phyloP scores from a whole-genome alignment of 495 filamentous ascomycete species.

The Lichenothelia convexa region DNA sequence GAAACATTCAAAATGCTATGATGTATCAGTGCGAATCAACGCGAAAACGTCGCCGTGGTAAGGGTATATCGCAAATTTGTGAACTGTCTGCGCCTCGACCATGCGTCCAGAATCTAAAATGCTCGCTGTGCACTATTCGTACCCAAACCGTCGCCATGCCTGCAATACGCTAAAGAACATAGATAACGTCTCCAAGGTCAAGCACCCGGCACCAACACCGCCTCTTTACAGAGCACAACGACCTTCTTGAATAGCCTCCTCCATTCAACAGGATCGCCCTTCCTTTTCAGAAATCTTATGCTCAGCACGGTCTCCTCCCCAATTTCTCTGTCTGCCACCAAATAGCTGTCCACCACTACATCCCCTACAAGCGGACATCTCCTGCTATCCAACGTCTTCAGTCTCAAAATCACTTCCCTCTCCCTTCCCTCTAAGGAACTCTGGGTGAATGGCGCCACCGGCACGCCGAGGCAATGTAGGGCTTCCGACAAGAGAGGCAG shows the following conservation, averaged over 20 bases:
- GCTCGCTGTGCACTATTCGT: no score
- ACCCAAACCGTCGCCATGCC: no score
- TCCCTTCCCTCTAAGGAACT: constrained; percentile 14
- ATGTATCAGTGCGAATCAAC: no score
- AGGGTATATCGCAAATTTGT: no score
- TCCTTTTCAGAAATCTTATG: constrained; percentile 81
- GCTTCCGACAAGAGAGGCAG: constrained; percentile 64
- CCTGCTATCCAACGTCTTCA: constrained; percentile 62
- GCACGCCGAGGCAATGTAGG: constrained; percentile 65
- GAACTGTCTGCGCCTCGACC: no score
- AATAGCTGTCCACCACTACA: constrained; percentile 60
- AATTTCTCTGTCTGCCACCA: constrained; percentile 15
- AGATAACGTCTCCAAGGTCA: no score
- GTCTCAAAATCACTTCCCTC: constrained; percentile 36
- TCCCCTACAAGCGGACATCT: constrained; percentile 69
- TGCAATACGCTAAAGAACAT: no score
- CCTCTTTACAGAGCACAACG: constrained; percentile 66
- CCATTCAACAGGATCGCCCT: constrained; percentile 96
- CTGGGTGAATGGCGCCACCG: constrained; percentile 33
- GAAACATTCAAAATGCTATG: no score
- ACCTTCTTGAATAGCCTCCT: constrained; percentile 91
- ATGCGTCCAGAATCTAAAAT: no score
- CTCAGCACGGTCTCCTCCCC: constrained; percentile 46
- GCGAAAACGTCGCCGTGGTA: no score
- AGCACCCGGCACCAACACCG: constrained; percentile 32